Base-by-base conservation (phyloP, 495 filamentous ascomycete genomes). In the Annulohypoxylon maeteangense region DNA sequence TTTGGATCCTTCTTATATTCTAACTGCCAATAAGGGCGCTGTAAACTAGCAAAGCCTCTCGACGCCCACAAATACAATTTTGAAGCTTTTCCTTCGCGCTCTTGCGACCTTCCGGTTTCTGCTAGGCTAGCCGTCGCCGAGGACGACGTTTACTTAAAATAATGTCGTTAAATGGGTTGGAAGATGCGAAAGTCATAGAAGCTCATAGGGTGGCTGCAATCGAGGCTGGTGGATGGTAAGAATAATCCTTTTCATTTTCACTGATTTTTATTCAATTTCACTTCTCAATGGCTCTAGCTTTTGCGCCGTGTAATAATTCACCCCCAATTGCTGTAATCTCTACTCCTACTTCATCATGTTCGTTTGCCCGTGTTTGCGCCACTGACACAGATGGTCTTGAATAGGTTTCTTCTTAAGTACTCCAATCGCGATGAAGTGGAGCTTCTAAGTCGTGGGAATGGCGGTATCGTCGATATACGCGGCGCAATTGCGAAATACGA, bases 161-260 rank as follows among this genome's bases (percentile, higher is more conserved):
- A 59, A 99, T 99, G 95, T 98, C 95, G 86, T 86, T 99, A 81
- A 97, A 98, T 90, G 95, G 95, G 70, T 85, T 99, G 84, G 95
- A 98, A 83, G 87, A 88, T 84, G 83, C 87, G 72, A 86, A 87
- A 70, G 85, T 99, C 76, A 86, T 88, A 79, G 93, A 95, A 80
- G 94, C 94, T 71, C 91, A 97, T 82, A 92, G 94, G 71, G 81
- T 85, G 71, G 91, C 93, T 51, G 83, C 90, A 65, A 86, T 85
- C 38, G 96, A 99, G 77, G 89, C 92, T 40, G 95, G 95, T 80
- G 94, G 93, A 90, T 99, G 95, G 95, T 99, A 85, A 82, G 94
- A 44, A 27, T 1, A 34, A 7, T 42, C 42, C 16, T 42, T 56
- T 40, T 50, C 58, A 51, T 50, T 50, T 50, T 40, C n/a, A 7